phyloP scores from a whole-genome alignment of 2,329 filamentous ascomycete genomes.

The Ceratocystiopsis brevicomis region DNA sequence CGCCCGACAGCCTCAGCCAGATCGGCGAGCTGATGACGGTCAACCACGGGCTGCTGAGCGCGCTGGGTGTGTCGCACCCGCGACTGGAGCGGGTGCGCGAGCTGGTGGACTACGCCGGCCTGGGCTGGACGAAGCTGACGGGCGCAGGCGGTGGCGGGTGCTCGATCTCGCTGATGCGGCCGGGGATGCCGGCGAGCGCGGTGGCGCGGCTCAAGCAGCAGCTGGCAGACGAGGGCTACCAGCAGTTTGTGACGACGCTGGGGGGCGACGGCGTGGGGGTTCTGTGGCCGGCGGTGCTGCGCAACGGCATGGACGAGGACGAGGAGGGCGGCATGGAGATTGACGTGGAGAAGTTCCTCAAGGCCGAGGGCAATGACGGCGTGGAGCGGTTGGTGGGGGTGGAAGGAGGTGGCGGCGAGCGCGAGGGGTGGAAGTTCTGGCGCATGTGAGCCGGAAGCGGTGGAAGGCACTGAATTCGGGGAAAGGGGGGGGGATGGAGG shows the following conservation, averaged over 20 bases:
- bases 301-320: conserved; percentile 64
- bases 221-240: conserved; percentile 54
- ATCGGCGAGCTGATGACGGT: conserved; percentile 80
- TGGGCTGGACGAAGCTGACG: conserved; percentile 95
- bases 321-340: conserved; percentile 78
- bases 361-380: conserved; percentile 64
- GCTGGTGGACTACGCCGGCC: conserved; percentile 69
- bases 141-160: conserved; percentile 91
- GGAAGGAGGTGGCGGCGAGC: conserved; percentile 43
- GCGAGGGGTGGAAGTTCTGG: conserved; percentile 81
- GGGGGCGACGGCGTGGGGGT: conserved; percentile 90
- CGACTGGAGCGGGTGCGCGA: conserved; percentile 81
- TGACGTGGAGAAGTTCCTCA: conserved; percentile 65
- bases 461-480: too few relatives aligned
- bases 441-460: conserved; percentile 1
- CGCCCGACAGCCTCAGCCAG: conserved; percentile 40
- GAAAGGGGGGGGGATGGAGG: too few relatives aligned
- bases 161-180: conserved; percentile 75
- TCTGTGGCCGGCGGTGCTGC: conserved; percentile 77
- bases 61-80: conserved; percentile 85
- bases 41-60: conserved; percentile 84
- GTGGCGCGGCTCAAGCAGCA: conserved; percentile 45
- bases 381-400: conserved; percentile 80
- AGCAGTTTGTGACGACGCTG: conserved; percentile 72
- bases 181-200: conserved; percentile 35